phyloP scores from a whole-genome alignment of 306 rosid species.

The Ziziphus jujuba region DNA sequence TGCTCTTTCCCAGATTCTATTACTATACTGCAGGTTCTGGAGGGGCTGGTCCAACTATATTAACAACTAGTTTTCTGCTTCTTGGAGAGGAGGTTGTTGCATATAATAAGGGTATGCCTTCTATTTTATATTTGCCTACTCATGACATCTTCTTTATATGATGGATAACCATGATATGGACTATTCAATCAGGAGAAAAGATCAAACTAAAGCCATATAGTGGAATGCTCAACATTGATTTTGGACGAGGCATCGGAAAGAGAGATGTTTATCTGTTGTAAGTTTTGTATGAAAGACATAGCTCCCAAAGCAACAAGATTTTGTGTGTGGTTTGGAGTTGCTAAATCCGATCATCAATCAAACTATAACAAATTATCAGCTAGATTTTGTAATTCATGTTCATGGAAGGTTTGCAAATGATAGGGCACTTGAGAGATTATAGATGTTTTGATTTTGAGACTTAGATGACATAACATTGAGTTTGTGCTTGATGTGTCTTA shows the following conservation, averaged over 20 bases:
- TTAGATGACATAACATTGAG: too few species aligned
- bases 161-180: constrained; percentile 43
- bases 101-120: constrained; percentile 68
- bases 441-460: too few species aligned
- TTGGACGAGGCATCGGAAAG: constrained; percentile 92
- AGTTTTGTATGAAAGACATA: constrained; percentile 33
- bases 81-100: constrained; percentile 97
- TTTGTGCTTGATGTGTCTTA: constrained; percentile 18
- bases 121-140: constrained; percentile 9
- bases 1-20: constrained; percentile 62
- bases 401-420: too few species aligned
- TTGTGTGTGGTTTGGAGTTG: constrained; percentile 6
- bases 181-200: constrained; percentile 69
- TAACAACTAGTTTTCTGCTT: constrained; percentile 85
- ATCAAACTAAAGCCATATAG: constrained; percentile 89
- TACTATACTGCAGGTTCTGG: constrained; percentile 96
- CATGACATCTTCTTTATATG: constrained; percentile 31
- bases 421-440: too few species aligned
- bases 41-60: constrained; percentile 95
- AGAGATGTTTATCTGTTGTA: constrained; percentile 91
- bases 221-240: constrained; percentile 92
- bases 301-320: constrained; percentile 14
- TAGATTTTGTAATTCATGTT: too few species aligned
- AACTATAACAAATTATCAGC: constrained; percentile 1
- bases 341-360: constrained; percentile 2